phyloP scores from a whole-genome alignment of 805 yeast genomes.

The Nakazawaea siamensis region DNA sequence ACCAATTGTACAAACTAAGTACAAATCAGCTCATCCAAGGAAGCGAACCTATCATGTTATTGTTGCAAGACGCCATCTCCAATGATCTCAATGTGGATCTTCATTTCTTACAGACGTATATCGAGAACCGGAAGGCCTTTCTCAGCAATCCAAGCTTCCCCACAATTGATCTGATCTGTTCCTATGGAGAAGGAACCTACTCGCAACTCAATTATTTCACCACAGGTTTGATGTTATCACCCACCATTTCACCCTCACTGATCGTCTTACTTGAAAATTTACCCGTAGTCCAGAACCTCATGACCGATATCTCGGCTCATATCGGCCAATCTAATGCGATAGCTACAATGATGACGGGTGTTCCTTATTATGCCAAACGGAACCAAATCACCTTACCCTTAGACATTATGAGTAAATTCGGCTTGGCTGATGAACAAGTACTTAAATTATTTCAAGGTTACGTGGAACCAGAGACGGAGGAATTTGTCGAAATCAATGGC shows the following conservation, averaged over 20 bases:
- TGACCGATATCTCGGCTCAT: constrained; percentile 66
- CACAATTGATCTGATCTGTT: constrained; percentile 50
- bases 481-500: constrained; percentile 21
- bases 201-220: constrained; percentile 67
- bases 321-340: constrained; percentile 77
- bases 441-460: constrained; percentile 40
- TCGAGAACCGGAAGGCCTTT: constrained; percentile 51
- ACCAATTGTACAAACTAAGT: constrained; percentile 41
- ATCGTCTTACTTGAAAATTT: constrained; percentile 39
- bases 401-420: constrained; percentile 44
- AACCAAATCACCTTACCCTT: constrained; percentile 54
- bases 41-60: constrained; percentile 59
- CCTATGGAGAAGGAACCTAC: constrained; percentile 72
- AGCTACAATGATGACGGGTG: constrained; percentile 53
- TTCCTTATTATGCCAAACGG: constrained; percentile 47
- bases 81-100: constrained; percentile 44
- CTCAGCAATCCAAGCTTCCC: constrained; percentile 37
- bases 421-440: constrained; percentile 57
- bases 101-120: constrained; percentile 46
- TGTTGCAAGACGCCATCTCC: constrained; percentile 44
- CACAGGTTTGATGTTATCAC: constrained; percentile 52
- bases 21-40: constrained; percentile 21
- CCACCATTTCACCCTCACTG: constrained; percentile 47
- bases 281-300: constrained; percentile 29
- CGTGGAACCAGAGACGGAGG: constrained; percentile 20